phyloP scores from a whole-genome alignment of 805 yeast species.

The Myxozyma mucilagina region DNA sequence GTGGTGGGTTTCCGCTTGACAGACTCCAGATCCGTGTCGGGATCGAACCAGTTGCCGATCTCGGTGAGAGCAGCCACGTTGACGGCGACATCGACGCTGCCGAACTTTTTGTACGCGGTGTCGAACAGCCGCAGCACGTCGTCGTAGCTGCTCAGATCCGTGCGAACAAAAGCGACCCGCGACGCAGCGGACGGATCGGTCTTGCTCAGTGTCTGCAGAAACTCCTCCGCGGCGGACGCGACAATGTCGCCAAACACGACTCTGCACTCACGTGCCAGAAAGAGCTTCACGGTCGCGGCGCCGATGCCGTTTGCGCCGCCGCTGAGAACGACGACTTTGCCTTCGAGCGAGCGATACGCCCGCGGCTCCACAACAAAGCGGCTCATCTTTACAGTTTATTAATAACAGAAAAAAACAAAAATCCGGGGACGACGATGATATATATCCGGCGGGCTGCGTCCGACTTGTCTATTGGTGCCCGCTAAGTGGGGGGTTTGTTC shows the following conservation, averaged over 20 bases:
- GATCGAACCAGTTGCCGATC: slow-evolving; percentile 20
- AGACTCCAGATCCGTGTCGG: slow-evolving; percentile 6
- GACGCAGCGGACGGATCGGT: background rate
- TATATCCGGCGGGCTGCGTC: background rate
- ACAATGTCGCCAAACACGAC: slow-evolving; percentile 20
- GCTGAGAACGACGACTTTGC: slow-evolving; percentile 6
- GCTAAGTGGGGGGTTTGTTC: background rate
- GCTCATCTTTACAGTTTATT: background rate
- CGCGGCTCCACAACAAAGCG: slow-evolving; percentile 7
- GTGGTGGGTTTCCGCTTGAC: slow-evolving; percentile 18
- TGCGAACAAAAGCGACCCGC: slow-evolving; percentile 7
- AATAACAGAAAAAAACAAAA: background rate
- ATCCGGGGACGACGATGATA: background rate
- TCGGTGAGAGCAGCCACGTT: slow-evolving; percentile 18
- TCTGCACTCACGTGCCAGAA: slow-evolving; percentile 14
- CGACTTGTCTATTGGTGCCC: background rate
- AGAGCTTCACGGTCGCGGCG: slow-evolving; percentile 14
- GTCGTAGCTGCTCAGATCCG: slow-evolving; percentile 15
- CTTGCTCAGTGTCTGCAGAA: background rate
- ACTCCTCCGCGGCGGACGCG: background rate
- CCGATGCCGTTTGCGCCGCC: slow-evolving; percentile 27
- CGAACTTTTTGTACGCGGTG: slow-evolving; percentile 12
- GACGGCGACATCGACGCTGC: slow-evolving; percentile 15
- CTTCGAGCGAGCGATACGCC: slow-evolving; percentile 9
- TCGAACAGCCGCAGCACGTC: slow-evolving; percentile 7